Percentiles rank a stretch among this genome's conserved stretches.
Conservation (phyloP, 306 rosid species). For the Echinosophora koreensis region DNA sequence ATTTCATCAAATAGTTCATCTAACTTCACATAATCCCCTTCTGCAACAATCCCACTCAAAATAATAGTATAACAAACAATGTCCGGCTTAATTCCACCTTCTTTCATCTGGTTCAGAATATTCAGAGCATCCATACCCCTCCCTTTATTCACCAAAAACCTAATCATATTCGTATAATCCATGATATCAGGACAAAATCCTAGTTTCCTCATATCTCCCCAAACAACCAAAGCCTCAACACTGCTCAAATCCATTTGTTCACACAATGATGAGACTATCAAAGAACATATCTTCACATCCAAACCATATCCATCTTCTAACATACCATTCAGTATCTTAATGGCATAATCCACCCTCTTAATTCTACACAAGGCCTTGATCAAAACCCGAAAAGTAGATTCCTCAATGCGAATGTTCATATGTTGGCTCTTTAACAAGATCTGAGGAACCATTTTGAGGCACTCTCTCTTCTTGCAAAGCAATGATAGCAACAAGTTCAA, state of each 20-base stretch:
- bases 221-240: slow-evolving; percentile 59
- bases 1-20: slow-evolving; percentile 79
- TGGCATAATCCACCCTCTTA: slow-evolving; percentile 64
- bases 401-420: slow-evolving; percentile 75
- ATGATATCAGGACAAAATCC: slow-evolving; percentile 69
- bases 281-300: slow-evolving; percentile 64
- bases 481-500: slow-evolving; percentile 68
- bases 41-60: slow-evolving; percentile 59
- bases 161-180: slow-evolving; percentile 70
- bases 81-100: slow-evolving; percentile 71
- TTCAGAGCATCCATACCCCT: slow-evolving; percentile 63
- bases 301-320: slow-evolving; percentile 69
- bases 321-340: slow-evolving; percentile 68
- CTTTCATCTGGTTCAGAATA: slow-evolving; percentile 66
- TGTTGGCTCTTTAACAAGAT: slow-evolving; percentile 63
- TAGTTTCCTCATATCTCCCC: slow-evolving; percentile 61
- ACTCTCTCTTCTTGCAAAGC: slow-evolving; percentile 64
- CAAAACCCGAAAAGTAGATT: slow-evolving; percentile 69
- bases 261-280: slow-evolving; percentile 65
- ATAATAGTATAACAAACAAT: slow-evolving; percentile 82
- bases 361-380: slow-evolving; percentile 66
- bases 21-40: slow-evolving; percentile 57
- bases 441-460: slow-evolving; percentile 68
- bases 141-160: slow-evolving; percentile 65
- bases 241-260: slow-evolving; percentile 51